Base-by-base conservation (phyloP, 257 asterid genomes). In the Agastache rugosa region DNA sequence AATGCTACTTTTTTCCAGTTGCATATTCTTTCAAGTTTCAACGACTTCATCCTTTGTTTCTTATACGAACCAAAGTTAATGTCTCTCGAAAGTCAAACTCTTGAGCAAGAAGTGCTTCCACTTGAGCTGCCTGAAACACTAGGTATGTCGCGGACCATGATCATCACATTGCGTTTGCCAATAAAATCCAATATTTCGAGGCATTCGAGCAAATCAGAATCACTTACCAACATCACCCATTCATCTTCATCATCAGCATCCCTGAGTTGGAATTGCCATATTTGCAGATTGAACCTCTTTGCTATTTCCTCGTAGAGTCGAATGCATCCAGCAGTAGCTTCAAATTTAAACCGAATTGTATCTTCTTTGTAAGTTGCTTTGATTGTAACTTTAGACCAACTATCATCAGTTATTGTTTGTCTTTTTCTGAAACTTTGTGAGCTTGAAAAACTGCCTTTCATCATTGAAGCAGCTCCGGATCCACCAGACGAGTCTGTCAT, bases 191-290 rank as follows among this genome's bases (percentile, higher is more conserved):
- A 50, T 60, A 89, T 71, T 14, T 90, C 92, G 0, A 88, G 78
- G 77, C 97, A 90, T 76, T 92, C 98, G 1, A 73, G 82, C 23
- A 90, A 71, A 85, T 90, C 98, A 1, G 87, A 85, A 61, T 90
- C 97, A 54, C 73, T 87, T 72, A 82, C 89, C 87, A 92, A 72
- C 84, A 90, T 62, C 75, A 92, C 89, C 90, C 90, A 85, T 83
- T 92, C 97, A 76, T 85, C 86, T 77, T 92, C 97, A 34, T 92
- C 94, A 1, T 92, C 98, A 50, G 87, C 75, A 80, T 92, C 89
- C 80, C 84, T 85, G 81, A 92, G 92, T 50, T 88, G 97, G 80
- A 92, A 87, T 2, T 80, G 83, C 62, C 87, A 89, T 0, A 47
- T 66, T 50, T 71, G 86, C 20, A 92, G 86, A 53, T 81, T 78